phyloP scores from a whole-genome alignment of 805 yeast genomes.

The Cyberlindnera sargentensis region DNA sequence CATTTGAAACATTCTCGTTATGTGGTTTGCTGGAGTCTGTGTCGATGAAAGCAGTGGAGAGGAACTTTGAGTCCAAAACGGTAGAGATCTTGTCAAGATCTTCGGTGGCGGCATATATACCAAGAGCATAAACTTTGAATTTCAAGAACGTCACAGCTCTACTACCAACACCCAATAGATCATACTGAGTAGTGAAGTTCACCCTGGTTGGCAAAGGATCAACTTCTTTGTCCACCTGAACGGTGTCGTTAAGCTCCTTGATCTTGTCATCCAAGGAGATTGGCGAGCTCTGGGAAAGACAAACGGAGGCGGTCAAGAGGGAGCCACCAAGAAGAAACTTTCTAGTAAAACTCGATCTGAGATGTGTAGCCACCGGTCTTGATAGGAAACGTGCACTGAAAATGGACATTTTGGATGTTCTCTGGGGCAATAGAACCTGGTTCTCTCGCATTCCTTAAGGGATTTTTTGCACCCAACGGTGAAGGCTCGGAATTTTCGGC shows the following conservation, averaged over 20 bases:
- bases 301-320: neutral
- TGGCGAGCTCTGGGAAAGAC: neutral
- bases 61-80: slow-evolving; percentile 36
- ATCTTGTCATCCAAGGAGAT: slow-evolving; percentile 10
- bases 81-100: slow-evolving; percentile 40
- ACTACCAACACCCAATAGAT: slow-evolving; percentile 71
- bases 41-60: slow-evolving; percentile 32
- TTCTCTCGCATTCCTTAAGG: too few species aligned
- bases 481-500: too few species aligned
- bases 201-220: slow-evolving; percentile 29
- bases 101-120: slow-evolving; percentile 63
- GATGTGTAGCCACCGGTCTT: neutral
- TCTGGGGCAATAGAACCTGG: too few species aligned
- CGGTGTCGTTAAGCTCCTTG: slow-evolving; percentile 18
- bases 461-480: too few species aligned
- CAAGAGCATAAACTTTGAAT: slow-evolving; percentile 83
- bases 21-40: slow-evolving; percentile 28
- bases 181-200: slow-evolving; percentile 32
- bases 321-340: neutral
- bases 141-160: slow-evolving; percentile 76
- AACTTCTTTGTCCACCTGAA: slow-evolving; percentile 44
- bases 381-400: neutral
- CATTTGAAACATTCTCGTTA: slow-evolving; percentile 32
- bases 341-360: neutral
- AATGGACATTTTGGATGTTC: neutral